A percentile compares a stretch with the other conserved stretches of the same genome.
Conservation (phyloP, 2,329 filamentous ascomycete species). For the Aspergillus sp. region DNA sequence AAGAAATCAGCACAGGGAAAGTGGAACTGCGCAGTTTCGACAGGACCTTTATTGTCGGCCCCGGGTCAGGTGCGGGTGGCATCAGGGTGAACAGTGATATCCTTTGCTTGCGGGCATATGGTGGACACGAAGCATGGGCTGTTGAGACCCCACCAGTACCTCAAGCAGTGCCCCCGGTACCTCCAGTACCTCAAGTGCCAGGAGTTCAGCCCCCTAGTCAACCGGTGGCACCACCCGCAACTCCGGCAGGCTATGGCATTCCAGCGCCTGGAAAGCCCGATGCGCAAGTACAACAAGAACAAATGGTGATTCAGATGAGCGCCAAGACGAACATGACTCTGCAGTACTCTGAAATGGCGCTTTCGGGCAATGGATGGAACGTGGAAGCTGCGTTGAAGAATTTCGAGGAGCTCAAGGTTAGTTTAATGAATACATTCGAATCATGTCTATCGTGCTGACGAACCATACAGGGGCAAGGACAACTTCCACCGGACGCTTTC, state of each 20-base stretch:
- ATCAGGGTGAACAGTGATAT: conserved; percentile 76
- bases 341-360: conserved; percentile 72
- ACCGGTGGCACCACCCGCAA: conserved; percentile 19
- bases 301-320: conserved; percentile 64
- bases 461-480: conserved; percentile 23
- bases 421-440: conserved; percentile 12
- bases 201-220: conserved; percentile 16
- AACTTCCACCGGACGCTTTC: conserved; percentile 48
- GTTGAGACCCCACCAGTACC: conserved; percentile 30
- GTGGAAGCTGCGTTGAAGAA: conserved; percentile 65
- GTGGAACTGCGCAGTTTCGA: conserved; percentile 69
- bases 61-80: conserved; percentile 58
- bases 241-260: conserved; percentile 34
- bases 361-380: conserved; percentile 74
- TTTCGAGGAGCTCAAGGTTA: conserved; percentile 69
- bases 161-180: conserved; percentile 10
- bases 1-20: conserved; percentile 59
- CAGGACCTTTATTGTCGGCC: conserved; percentile 70
- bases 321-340: conserved; percentile 73
- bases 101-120: conserved; percentile 64
- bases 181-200: background rate
- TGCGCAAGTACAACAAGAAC: conserved; percentile 56
- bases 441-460: conserved; percentile 14
- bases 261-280: conserved; percentile 39
- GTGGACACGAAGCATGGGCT: conserved; percentile 48